These are phyloP conservation scores for Scedosporium minutisporum DNA, from an alignment of 2,329 filamentous ascomycete genomes.

Conservation along the genomic window DNA sequence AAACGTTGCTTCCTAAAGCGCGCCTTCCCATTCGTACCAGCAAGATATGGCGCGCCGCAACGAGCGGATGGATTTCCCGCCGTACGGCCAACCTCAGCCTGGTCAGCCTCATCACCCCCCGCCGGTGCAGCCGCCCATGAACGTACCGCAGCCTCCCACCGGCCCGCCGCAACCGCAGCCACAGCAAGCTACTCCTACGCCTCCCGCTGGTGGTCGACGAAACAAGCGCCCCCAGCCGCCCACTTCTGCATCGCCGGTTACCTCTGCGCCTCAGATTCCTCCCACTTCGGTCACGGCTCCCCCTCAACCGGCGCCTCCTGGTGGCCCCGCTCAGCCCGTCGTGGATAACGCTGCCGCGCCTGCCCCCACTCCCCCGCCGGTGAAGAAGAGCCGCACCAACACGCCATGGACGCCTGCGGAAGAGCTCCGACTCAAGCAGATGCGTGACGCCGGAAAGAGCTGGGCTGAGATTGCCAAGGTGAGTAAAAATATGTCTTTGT, in stretches of 20 bases:
- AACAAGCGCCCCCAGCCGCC: constrained; percentile 30
- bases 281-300: constrained; percentile 18
- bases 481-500: constrained; percentile 43
- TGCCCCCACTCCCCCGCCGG: constrained; percentile 37
- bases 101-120: constrained; percentile 28
- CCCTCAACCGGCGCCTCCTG: constrained; percentile 11
- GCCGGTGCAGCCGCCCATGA: constrained; percentile 32
- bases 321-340: constrained; percentile 17
- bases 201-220: constrained; percentile 27
- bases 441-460: constrained; percentile 86
- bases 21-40: constrained; percentile 37
- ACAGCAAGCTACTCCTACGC: constrained; percentile 27
- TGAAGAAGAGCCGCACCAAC: constrained; percentile 95
- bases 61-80: constrained; percentile 31
- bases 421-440: constrained; percentile 82
- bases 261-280: constrained; percentile 12
- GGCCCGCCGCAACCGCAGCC: constrained; percentile 24
- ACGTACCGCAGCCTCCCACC: constrained; percentile 24
- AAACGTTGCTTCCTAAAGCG: constrained; percentile 21
- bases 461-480: constrained; percentile 99
- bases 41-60: constrained; percentile 36
- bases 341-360: constrained; percentile 11
- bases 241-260: constrained; percentile 14
- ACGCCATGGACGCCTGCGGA: constrained; percentile 96
- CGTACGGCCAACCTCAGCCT: constrained; percentile 28